Evolutionary conservation across 2,329 filamentous ascomycete species (phyloP), one percentile per base, ranked within the genome.

Genomic region (Ascochyta viciae-villosae): DNA sequence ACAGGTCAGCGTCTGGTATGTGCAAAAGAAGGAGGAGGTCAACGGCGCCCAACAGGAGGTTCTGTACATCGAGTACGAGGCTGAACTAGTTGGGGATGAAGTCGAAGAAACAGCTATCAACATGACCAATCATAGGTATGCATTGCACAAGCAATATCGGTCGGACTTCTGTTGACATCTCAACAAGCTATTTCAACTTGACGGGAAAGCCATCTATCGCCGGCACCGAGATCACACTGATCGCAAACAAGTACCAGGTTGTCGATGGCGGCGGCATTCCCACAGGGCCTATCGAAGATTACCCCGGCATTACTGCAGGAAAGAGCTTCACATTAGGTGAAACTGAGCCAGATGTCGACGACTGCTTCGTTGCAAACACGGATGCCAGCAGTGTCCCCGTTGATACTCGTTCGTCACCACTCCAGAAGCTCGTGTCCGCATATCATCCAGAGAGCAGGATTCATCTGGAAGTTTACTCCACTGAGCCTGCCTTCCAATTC

Each of bases 401-500:
- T 27, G 83, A 85, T 63, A 84, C 82, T 1, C 79, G 83, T 35
- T 70, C 70, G 2, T 74, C 78, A 53, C 85, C 89, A 1, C 81
- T 96, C 35, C 83, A 81, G 54, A 86, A 84, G 56, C 85, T 94
- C 41, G 85, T 91, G 41, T 80, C 85, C 23, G 90, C 95, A 55
- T 85, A 84, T 75, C 91, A 97, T 75, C 86, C 91, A 6, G 81
- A 81, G 45, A 89, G 87, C 26, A 86, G 87, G 60, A 83, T 97
- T 63, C 89, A 96, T 73, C 86, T 98, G 45, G 91, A 97, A 76
- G 89, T 96, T 6, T 81, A 87, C 69, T 95, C 91, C 80, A 98
- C 94, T 0, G 94, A 98, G 81, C 95, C 95, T 0, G 91, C 92
- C 0, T 98, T 97, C 82, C 94, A 98, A 76, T 96, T 97, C 79